Conservation (phyloP, 2,329 filamentous ascomycete genomes). For the Penicillium sclerotigenum region DNA sequence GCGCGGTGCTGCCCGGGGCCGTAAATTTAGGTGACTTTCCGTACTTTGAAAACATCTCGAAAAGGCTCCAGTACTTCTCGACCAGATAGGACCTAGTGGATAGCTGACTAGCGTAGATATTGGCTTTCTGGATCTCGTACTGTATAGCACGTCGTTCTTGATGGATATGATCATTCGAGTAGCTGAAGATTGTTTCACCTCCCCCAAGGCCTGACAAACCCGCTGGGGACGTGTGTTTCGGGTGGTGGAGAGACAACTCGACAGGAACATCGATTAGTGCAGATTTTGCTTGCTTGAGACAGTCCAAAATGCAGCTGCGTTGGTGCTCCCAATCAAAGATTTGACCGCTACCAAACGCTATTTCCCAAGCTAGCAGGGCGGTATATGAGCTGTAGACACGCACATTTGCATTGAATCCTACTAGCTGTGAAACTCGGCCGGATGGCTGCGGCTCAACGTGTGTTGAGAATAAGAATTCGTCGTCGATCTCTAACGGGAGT, state of each 20-base stretch:
- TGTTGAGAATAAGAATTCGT: constrained; percentile 71
- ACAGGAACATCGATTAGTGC: constrained; percentile 65
- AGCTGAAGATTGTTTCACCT: constrained; percentile 21
- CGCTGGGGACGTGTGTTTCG: constrained; percentile 7
- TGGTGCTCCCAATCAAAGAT: constrained; percentile 76
- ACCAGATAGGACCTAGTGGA: constrained; percentile 80
- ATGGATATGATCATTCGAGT: constrained; percentile 28
- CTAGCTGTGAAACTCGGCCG: constrained; percentile 65
- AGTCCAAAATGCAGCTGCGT: constrained; percentile 67
- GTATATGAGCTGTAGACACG: constrained; percentile 79
- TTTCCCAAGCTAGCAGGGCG: constrained; percentile 71
- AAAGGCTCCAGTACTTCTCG: constrained; percentile 77
- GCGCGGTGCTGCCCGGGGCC: constrained; percentile 6
- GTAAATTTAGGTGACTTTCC: constrained; percentile 18
- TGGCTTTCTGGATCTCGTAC: constrained; percentile 88
- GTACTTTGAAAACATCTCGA: constrained; percentile 56
- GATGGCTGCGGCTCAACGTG: constrained; percentile 69
- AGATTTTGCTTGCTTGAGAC: constrained; percentile 66
- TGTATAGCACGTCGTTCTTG: constrained; percentile 52
- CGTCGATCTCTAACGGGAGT: constrained; percentile 76
- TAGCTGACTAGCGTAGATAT: constrained; percentile 79
- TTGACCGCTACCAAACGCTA: constrained; percentile 75
- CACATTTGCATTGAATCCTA: constrained; percentile 77
- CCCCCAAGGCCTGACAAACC: constrained; percentile 11
- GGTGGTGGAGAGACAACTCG: constrained; percentile 59